Base-by-base conservation (phyloP, 345 rosid species). In the Citrus sp. region DNA sequence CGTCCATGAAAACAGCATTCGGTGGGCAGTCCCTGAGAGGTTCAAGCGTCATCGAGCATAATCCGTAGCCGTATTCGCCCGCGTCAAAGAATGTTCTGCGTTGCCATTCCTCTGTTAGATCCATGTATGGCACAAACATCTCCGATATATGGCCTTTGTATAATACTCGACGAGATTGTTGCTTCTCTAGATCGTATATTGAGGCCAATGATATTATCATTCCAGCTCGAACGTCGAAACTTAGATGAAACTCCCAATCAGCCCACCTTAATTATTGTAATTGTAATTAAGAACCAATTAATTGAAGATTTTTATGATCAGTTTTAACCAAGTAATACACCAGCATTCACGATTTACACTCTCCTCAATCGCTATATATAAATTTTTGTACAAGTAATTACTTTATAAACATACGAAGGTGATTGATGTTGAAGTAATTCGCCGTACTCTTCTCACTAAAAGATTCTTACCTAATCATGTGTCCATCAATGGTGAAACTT, bases 121-220 rank as follows among this genome's bases (percentile, higher is more conserved):
- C 87, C 76, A 75, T 70, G 82, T 81, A 81, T 4, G 87, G 87
- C 38, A 84, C 87, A 40, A 84, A 84, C 21, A 84, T 42, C 69
- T 81, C 87, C 3, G 87, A 84, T 19, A 81, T 6, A 49, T 76
- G 79, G 1, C 81, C 87, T 73, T 77, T 79, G 81, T 81, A 84
- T 59, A 84, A 3, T 0, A 84, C 84, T 28, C 37, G 80, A 66
- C 87, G 84, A 70, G 37, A 60, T 0, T 6, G 30, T 25, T 14
- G 49, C 55, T 76, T 79, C 49, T 84, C 84, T n/a, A 32, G 73
- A 68, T 84, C 87, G 18, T 72, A 76, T 16, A 84, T 69, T 54
- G 82, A 63, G 55, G 87, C 87, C n/a, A 76, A 14, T 21, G 84
- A 81, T 73, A 84, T 64, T 5, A 81, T 55, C 8, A 65, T 73